Percentiles rank a stretch among this genome's conserved stretches.
Evolutionary conservation across 108 stramenopile species (phyloP).

Genomic region (Seminavis robusta): DNA sequence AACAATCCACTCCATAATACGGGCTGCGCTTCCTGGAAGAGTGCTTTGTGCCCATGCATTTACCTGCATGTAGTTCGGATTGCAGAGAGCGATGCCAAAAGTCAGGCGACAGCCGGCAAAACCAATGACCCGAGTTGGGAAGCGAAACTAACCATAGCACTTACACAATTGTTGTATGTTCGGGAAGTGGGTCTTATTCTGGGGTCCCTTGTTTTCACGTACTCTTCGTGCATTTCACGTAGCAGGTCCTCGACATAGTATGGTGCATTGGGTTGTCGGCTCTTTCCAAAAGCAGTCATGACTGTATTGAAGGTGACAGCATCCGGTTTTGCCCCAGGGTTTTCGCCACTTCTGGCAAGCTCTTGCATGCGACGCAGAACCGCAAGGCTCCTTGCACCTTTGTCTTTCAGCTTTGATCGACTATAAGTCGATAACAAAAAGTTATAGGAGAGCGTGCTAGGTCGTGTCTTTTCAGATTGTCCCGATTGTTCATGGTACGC

Average conservation of each 20-base stretch:
- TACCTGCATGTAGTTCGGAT: background rate
- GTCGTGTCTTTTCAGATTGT: conserved; percentile 2
- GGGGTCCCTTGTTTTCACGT: conserved; percentile 10
- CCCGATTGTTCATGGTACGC: background rate
- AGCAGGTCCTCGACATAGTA: conserved; percentile 23
- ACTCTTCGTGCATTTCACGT: conserved; percentile 14
- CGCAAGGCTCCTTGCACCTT: conserved; percentile 7
- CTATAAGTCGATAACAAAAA: conserved; percentile 20
- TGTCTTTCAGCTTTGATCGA: conserved; percentile 14
- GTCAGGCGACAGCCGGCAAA: background rate
- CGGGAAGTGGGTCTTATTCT: conserved; percentile 11
- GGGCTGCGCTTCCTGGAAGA: conserved; percentile 1
- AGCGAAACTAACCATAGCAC: background rate
- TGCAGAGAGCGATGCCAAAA: background rate
- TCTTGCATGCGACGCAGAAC: conserved; percentile 20
- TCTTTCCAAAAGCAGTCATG: conserved; percentile 22
- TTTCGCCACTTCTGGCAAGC: background rate
- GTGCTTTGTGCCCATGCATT: conserved; percentile 20
- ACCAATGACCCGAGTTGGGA: background rate
- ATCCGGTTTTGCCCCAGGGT: conserved; percentile 16
- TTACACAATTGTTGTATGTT: conserved; percentile 24
- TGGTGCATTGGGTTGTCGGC: conserved; percentile 10
- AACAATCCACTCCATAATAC: conserved; percentile 13
- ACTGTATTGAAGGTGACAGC: conserved; percentile 26
- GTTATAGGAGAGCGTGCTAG: conserved; percentile 24